Conservation (phyloP, 2,329 filamentous ascomycete species). For the Xylaria multiplex region DNA sequence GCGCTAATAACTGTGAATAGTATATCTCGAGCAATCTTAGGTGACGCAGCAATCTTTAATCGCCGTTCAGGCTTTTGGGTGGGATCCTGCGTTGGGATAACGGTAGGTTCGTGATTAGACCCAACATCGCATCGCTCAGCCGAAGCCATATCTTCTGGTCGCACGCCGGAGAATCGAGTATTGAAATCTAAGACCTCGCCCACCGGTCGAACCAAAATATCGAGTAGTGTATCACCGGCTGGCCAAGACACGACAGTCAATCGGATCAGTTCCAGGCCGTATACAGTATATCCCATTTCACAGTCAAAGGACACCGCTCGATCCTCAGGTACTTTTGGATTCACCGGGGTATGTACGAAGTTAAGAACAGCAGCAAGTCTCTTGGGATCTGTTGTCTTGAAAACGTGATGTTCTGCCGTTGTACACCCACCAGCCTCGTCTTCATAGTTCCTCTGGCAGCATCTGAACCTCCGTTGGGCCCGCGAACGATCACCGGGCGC, state of each 20-base stretch:
- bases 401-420: constrained; percentile 79
- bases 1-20: constrained; percentile 81
- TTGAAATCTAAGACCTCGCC: constrained; percentile 92
- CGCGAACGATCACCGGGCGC: constrained; percentile 66
- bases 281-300: constrained; percentile 95
- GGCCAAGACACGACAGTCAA: constrained; percentile 92
- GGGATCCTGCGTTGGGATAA: constrained; percentile 38
- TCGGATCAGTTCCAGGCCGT: constrained; percentile 88
- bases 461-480: constrained; percentile 73
- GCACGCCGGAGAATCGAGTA: constrained; percentile 89
- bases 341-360: constrained; percentile 80
- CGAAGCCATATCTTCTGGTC: constrained; percentile 76
- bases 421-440: constrained; percentile 76
- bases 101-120: constrained; percentile 44
- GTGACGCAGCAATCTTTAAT: constrained; percentile 80
- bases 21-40: constrained; percentile 76
- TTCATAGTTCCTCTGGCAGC: constrained; percentile 80
- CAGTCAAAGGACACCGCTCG: constrained; percentile 89
- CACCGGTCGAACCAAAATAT: constrained; percentile 84
- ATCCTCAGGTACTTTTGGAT: constrained; percentile 59
- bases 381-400: constrained; percentile 81
- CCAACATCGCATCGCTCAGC: constrained; percentile 67
- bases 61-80: constrained; percentile 51
- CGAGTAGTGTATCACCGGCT: constrained; percentile 75
- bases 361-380: constrained; percentile 81